Evolutionary conservation across 2,329 filamentous ascomycete genomes (phyloP).

Genomic region (Periconia sp.): DNA sequence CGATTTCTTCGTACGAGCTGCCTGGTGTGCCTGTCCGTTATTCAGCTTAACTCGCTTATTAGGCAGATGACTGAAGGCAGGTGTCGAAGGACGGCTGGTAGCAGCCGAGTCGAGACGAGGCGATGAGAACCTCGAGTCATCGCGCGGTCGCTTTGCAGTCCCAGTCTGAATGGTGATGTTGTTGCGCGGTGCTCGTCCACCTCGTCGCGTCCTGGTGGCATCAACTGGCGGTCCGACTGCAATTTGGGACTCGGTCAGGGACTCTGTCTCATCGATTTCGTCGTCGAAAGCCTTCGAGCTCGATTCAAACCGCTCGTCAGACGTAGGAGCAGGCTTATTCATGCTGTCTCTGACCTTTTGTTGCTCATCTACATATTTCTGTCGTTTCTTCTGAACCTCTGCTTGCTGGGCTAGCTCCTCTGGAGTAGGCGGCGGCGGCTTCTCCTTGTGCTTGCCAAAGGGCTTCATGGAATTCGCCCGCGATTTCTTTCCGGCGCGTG

Average conservation of each 20-base stretch:
- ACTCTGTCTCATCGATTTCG: conserved; percentile 44
- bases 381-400: conserved; percentile 29
- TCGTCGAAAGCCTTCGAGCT: too few species aligned
- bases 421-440: conserved; percentile 30
- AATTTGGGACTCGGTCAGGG: conserved; percentile 42
- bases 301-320: conserved; percentile 42
- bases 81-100: conserved; percentile 42
- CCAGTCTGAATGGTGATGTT: conserved; percentile 7
- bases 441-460: conserved; percentile 37
- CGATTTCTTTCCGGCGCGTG: conserved; percentile 38
- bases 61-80: conserved; percentile 32
- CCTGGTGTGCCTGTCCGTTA: conserved; percentile 31
- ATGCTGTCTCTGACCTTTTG: conserved; percentile 28
- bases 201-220: conserved; percentile 35
- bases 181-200: conserved; percentile 33
- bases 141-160: conserved; percentile 39
- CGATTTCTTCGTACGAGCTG: conserved; percentile 46
- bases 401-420: conserved; percentile 35
- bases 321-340: conserved; percentile 28
- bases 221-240: conserved; percentile 43
- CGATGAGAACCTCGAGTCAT: conserved; percentile 36
- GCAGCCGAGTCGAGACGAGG: conserved; percentile 37
- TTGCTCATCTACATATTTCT: conserved; percentile 30
- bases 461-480: conserved; percentile 37
- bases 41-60: conserved; percentile 42